phyloP scores from a whole-genome alignment of 139 green algal genomes.

The Chlamydomonas sp. region DNA sequence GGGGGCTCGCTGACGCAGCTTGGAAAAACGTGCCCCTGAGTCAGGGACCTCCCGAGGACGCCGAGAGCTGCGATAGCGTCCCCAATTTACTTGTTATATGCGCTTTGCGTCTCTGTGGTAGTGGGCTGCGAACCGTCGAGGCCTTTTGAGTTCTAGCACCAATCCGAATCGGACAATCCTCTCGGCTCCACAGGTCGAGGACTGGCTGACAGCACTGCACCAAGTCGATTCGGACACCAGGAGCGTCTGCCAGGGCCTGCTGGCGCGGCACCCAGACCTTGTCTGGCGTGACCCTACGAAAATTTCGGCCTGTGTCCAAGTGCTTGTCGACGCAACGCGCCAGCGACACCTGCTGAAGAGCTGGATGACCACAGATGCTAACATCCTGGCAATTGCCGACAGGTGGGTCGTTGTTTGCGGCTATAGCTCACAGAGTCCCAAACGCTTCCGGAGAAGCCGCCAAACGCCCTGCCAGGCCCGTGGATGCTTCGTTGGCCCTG shows the following conservation, averaged over 20 bases:
- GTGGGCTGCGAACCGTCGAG: too few relatives aligned
- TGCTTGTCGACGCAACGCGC: conserved; percentile 6
- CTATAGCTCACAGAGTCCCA: too few relatives aligned
- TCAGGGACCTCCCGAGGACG: too few relatives aligned
- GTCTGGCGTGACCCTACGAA: neutral
- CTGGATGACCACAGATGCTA: conserved; percentile 1
- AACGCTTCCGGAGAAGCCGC: too few relatives aligned
- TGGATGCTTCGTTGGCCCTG: neutral
- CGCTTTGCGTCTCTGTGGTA: too few relatives aligned
- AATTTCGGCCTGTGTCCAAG: neutral
- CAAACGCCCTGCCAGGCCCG: too few relatives aligned
- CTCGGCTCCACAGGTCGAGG: conserved; percentile 7
- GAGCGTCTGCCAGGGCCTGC: neutral
- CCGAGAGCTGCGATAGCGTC: too few relatives aligned
- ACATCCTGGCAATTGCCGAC: conserved; percentile 15
- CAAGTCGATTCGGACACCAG: conserved; percentile 7
- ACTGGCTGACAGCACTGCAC: conserved; percentile 21
- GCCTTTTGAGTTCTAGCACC: too few relatives aligned
- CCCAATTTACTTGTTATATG: too few relatives aligned
- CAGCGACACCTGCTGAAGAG: neutral
- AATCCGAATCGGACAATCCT: too few relatives aligned
- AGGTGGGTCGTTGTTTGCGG: conserved; percentile 8
- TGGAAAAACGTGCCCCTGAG: too few relatives aligned
- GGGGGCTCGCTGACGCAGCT: too few relatives aligned
- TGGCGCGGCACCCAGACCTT: neutral